These are phyloP conservation scores for Phaeotremella fagi DNA, from an alignment of 768 basidiomycete species.

Conservation along the genomic window DNA sequence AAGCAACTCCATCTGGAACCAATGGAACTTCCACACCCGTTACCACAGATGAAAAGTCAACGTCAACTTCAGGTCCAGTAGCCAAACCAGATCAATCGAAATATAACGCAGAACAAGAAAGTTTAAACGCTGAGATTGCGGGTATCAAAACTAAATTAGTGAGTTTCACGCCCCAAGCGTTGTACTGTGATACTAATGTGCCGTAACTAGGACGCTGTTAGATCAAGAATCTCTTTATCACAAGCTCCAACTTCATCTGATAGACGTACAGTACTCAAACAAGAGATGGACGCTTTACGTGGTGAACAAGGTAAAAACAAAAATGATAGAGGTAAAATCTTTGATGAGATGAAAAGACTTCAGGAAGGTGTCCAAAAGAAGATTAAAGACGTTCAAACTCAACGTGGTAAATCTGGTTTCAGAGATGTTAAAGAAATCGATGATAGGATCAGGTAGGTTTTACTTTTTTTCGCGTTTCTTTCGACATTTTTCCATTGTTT, in stretches of 20 bases:
- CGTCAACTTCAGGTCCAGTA: too few relatives aligned
- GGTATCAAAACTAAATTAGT: conserved; percentile 73
- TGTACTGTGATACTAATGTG: not conserved
- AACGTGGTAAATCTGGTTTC: conserved; percentile 70
- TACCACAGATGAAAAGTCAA: conserved; percentile 12
- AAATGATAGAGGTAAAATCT: conserved; percentile 54
- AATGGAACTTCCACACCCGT: conserved; percentile 48
- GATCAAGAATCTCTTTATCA: conserved; percentile 34
- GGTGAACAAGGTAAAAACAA: conserved; percentile 74
- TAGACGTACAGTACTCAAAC: conserved; percentile 63
- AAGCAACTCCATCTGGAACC: conserved; percentile 13
- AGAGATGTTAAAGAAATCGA: conserved; percentile 84
- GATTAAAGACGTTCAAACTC: conserved; percentile 81
- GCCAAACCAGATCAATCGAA: conserved; percentile 74
- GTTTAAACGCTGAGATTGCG: conserved; percentile 77
- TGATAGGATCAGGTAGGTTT: conserved; percentile 69
- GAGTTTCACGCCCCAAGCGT: conserved; percentile 46
- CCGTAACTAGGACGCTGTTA: conserved; percentile 37
- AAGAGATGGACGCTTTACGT: conserved; percentile 75
- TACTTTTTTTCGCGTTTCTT: conserved; percentile 7
- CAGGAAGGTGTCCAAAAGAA: conserved; percentile 78
- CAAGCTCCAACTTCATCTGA: conserved; percentile 57
- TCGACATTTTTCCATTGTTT: too few relatives aligned
- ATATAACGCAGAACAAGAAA: conserved; percentile 82
- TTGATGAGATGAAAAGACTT: conserved; percentile 71